Base-by-base conservation (phyloP, 352 stramenopile species). In the Phytopythium vexans region DNA sequence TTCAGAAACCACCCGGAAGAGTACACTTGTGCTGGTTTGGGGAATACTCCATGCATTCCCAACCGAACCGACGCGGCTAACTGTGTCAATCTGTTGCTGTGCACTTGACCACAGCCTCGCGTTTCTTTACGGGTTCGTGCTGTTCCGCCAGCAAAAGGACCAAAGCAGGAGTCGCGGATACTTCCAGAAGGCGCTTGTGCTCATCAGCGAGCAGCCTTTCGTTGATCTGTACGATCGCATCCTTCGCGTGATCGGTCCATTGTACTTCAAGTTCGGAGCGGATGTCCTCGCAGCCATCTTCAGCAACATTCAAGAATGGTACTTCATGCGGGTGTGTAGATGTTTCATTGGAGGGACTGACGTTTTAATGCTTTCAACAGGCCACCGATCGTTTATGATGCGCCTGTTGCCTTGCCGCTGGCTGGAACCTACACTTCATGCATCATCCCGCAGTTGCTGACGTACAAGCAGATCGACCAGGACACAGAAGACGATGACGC, bases 91-190 rank as follows among this genome's bases (percentile, higher is more conserved):
- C 3, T 14, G 7, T 12, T 6, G 16, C 21, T 38, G n/a, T 62
- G 42, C 27, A 9, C 3, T 56, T 45, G 55, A n/a, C 50, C 54
- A 60, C 45, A 71, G 62, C 15, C 41, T 35, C 33, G 49, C 60
- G 33, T 91, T 90, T 39, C 58, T 92, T 4, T 93, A 87, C 49
- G 83, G 84, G 11, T 94, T 92, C 52, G 84, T 93, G 58, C 72
- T 96, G 32, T 96, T 94, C 47, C 78, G 84, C 1, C 84, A 94
- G 51, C 77, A 86, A 48, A 87, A 86, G 45, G 86, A 94, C 58
- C 64, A 72, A 37, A 77, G 64, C 15, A 70, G 68, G 4, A 85
- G 56, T 15, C 78, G 86, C 27, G 84, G 84, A 7, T 96, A 94
- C 68, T 84, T 92, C 47, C 86, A 96, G 43, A 88, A 89, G 45